phyloP scores from a whole-genome alignment of 2,329 filamentous ascomycete genomes.

The Metarhizium guizhouense region DNA sequence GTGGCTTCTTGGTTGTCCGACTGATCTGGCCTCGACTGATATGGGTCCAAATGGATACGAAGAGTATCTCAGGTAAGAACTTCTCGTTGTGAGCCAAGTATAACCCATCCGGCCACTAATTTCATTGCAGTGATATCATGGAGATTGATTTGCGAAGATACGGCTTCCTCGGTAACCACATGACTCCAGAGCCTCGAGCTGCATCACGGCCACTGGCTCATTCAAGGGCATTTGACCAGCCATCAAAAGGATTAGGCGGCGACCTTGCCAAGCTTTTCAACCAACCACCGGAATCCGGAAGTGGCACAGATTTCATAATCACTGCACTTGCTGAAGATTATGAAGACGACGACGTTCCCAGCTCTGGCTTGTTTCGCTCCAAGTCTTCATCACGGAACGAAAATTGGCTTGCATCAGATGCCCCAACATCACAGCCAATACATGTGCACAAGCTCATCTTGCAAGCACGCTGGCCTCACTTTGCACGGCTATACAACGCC shows the following conservation, averaged over 20 bases:
- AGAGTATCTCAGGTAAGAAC: constrained; percentile 63
- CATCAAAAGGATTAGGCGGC: constrained; percentile 64
- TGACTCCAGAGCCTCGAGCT: constrained; percentile 44
- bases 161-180: constrained; percentile 76
- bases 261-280: constrained; percentile 87
- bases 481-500: constrained; percentile 79
- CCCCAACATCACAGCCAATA: constrained; percentile 69
- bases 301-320: constrained; percentile 83
- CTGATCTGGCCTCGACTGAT: constrained; percentile 58
- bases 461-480: constrained; percentile 93
- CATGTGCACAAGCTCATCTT: constrained; percentile 93
- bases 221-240: constrained; percentile 38
- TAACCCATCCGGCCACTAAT: neutral
- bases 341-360: constrained; percentile 56
- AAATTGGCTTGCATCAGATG: constrained; percentile 52
- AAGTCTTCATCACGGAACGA: constrained; percentile 34
- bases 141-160: constrained; percentile 88
- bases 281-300: constrained; percentile 71
- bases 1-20: constrained; percentile 89
- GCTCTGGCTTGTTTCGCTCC: constrained; percentile 38
- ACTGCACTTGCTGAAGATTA: constrained; percentile 78
- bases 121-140: constrained; percentile 63
- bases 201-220: constrained; percentile 41
- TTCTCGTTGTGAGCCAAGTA: neutral
- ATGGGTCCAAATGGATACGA: constrained; percentile 65